Evolutionary conservation across 257 asterid genomes (phyloP), one percentile per base, ranked within the genome.

Genomic region (Nyctanthes arbortristis): DNA sequence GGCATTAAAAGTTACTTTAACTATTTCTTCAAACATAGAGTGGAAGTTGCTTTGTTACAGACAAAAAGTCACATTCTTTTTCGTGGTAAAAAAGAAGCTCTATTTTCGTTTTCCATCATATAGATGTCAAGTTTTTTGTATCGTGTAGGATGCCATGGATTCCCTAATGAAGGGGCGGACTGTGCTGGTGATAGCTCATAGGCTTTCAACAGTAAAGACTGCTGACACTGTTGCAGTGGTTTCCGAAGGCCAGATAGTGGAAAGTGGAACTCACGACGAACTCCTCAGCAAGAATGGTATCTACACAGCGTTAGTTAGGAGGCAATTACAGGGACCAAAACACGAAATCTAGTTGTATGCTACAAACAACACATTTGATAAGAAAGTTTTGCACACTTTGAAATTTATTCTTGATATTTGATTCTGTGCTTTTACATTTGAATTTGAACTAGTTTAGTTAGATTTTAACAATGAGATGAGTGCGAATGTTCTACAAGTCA

Each of bases 161-260:
- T 91, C 96, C 7, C 82, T 91, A 25, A 89, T 91, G 96, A 79
- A 81, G 77, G 96, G 95, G 12, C 80, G 97, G 75, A 89, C 95
- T 0, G 97, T 91, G 72, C 83, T 91, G 20, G 97, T 91, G 20
- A 91, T 91, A 71, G 97, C 97, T 13, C 95, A 91, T 32, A 81
- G 97, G 84, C 95, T 91, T 60, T 91, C 97, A 3, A 89, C 96
- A 0, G 97, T 91, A 10, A 85, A 91, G 74, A 89, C 84, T 11
- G 97, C 97, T 25, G 93, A 91, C 61, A 87, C 82, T 0, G 97
- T 91, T 5, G 97, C 96, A 27, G 97, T 91, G 30, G 80, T 91
- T 66, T 85, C 93, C 0, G 89, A 87, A 28, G 97, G 97, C 13
- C 85, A 85, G 84, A 84, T 91, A 70, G 96, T 84, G 5, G 97